Evolutionary conservation across 1,284 basidiomycete genomes (phyloP), one percentile per base, ranked within the genome.

Genomic region (Ceratobasidium sp.): DNA sequence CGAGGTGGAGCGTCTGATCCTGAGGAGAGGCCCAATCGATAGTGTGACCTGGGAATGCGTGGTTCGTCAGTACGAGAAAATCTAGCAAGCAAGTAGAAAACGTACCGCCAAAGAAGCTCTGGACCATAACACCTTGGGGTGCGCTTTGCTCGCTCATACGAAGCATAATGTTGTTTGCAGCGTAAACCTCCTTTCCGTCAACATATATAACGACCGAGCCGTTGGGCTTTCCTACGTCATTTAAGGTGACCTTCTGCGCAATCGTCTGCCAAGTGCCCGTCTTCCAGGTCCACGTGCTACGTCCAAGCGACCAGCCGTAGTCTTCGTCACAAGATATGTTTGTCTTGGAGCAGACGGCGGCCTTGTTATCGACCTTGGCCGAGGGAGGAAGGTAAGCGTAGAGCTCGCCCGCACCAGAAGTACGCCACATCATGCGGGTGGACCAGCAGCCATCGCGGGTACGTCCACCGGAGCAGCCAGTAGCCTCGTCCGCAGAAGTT

Each of bases 1-100:
- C 83, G 77, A 91, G 91, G 85, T 86, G 91, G 2, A 87, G 87
- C 26, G 81, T 81, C 77, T 91, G 89, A 75, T 88, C 86, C 75
- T 86, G 84, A 0, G 88, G 87, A 0, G 87, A 88, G 2, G 88
- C 89, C 88, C 89, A 91, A 13, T 49, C 67, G 38, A 50, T 54
- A 26, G 49, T 21, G 23, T 32, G 41, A 35, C 38, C 32, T n/a
- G n/a, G n/a, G n/a, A n/a, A n/a, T n/a, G n/a, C n/a, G n/a, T n/a
- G n/a, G n/a, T n/a, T n/a, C n/a, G n/a, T n/a, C n/a, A n/a, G n/a
- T n/a, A n/a, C n/a, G n/a, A n/a, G n/a, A n/a, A n/a, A n/a, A n/a
- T n/a, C n/a, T n/a, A n/a, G n/a, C n/a, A n/a, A n/a, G n/a, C n/a
- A n/a, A n/a, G n/a, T n/a, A n/a, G n/a, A n/a, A n/a, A n/a, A n/a